Conservation (phyloP, 1,139 yeast genomes). For the Pichia sp. region DNA sequence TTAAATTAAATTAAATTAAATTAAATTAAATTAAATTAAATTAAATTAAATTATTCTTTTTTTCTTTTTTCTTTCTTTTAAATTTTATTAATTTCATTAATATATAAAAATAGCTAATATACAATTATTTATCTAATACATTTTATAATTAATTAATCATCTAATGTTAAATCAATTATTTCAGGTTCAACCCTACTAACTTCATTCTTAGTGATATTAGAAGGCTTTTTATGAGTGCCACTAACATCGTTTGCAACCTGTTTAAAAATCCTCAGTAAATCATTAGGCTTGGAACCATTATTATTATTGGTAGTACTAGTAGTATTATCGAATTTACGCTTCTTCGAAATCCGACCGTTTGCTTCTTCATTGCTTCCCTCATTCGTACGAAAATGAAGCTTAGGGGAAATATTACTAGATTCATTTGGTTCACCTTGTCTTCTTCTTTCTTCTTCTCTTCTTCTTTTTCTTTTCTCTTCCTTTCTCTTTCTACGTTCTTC, state of each 20-base stretch:
- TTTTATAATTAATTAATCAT: conserved; percentile 1
- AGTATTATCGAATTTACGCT: neutral
- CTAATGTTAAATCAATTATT: conserved; percentile 13
- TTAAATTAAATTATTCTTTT: too few relatives aligned
- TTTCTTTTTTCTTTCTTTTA: too few relatives aligned
- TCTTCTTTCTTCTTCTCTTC: neutral
- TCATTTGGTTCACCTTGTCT: neutral
- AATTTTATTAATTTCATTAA: too few relatives aligned
- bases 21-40: neutral
- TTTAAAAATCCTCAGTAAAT: conserved; percentile 8
- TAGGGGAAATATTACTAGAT: too few relatives aligned
- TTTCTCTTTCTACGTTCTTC: too few relatives aligned
- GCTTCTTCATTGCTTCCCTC: neutral
- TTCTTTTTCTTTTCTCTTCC: neutral
- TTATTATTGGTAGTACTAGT: neutral
- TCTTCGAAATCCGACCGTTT: neutral
- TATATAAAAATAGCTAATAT: neutral
- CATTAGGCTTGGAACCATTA: neutral
- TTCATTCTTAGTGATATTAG: neutral
- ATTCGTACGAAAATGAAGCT: neutral
- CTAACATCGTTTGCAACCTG: conserved; percentile 1
- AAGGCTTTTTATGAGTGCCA: neutral
- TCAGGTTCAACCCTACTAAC: conserved; percentile 5
- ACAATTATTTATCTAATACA: neutral
- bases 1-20: too few relatives aligned